Conservation (phyloP, 306 rosid genomes). For the Betula pendula region DNA sequence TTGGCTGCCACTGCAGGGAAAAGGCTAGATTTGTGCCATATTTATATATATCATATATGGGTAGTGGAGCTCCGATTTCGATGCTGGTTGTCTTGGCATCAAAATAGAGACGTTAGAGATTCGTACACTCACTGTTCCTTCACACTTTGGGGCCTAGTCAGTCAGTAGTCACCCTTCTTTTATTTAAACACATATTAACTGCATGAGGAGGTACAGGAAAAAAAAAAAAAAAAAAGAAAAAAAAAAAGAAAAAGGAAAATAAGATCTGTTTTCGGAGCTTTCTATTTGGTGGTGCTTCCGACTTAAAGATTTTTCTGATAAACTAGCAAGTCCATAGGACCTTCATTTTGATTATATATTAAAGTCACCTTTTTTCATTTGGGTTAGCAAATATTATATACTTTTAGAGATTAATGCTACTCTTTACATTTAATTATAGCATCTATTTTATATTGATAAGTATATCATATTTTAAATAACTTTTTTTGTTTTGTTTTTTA, state of each 20-base stretch:
- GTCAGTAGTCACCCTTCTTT: constrained; percentile 13
- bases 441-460: too few species aligned
- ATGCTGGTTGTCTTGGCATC: constrained; percentile 31
- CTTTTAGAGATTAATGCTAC: too few species aligned
- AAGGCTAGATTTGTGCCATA: neutral
- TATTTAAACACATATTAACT: constrained; percentile 4
- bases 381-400: too few species aligned
- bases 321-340: too few species aligned
- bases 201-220: neutral
- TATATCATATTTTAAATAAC: too few species aligned
- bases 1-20: neutral
- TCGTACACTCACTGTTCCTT: constrained; percentile 23
- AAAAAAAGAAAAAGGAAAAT: neutral
- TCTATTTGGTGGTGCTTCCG: neutral
- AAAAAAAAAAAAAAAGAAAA: neutral
- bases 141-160: constrained; percentile 30
- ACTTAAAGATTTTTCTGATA: too few species aligned
- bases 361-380: too few species aligned
- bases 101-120: constrained; percentile 49
- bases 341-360: too few species aligned
- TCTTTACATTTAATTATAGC: too few species aligned
- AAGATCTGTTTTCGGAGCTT: neutral
- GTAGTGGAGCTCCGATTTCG: constrained; percentile 19
- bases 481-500: too few species aligned
- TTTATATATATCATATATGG: neutral